Evolutionary conservation across 257 asterid genomes (phyloP).

Genomic region (Mentha longifolia): DNA sequence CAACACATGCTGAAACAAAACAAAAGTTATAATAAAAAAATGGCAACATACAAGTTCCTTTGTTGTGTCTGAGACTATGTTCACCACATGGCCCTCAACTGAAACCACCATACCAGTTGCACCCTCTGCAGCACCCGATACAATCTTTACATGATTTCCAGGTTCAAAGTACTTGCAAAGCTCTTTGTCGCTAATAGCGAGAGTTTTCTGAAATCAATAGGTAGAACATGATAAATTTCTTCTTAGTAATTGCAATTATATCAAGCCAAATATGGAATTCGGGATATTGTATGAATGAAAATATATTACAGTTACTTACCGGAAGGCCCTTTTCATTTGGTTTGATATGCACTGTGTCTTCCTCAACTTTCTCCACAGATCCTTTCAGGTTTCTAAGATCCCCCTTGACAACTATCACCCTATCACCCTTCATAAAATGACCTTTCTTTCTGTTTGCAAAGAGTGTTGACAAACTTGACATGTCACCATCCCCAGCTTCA

Average conservation of each 20-base stretch:
- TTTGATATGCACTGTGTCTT: slow-evolving; percentile 88
- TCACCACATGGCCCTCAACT: slow-evolving; percentile 94
- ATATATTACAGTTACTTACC: slow-evolving; percentile 41
- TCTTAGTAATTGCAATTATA: slow-evolving; percentile 16
- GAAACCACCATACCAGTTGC: slow-evolving; percentile 99
- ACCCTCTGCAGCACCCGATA: slow-evolving; percentile 91
- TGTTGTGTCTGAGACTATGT: slow-evolving; percentile 95
- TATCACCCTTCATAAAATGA: slow-evolving; percentile 94
- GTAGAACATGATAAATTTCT: slow-evolving; percentile 12
- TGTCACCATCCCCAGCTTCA: slow-evolving; percentile 82
- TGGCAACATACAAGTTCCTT: slow-evolving; percentile 61
- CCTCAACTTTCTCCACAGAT: slow-evolving; percentile 95
- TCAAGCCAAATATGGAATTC: neutral
- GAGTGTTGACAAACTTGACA: slow-evolving; percentile 80
- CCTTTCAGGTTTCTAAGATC: slow-evolving; percentile 90
- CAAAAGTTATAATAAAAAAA: neutral
- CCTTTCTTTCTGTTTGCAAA: slow-evolving; percentile 92
- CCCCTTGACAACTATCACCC: slow-evolving; percentile 90
- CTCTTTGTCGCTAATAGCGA: slow-evolving; percentile 79
- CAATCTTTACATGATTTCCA: slow-evolving; percentile 96
- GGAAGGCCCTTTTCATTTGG: slow-evolving; percentile 83
- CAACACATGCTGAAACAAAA: slow-evolving; percentile 9
- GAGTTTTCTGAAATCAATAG: slow-evolving; percentile 63
- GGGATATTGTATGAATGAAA: slow-evolving; percentile 12
- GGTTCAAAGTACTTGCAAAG: slow-evolving; percentile 95